Evolutionary conservation across 805 yeast genomes (phyloP), one percentile per base, ranked within the genome.

Genomic region (Metschnikowia lachancei): DNA sequence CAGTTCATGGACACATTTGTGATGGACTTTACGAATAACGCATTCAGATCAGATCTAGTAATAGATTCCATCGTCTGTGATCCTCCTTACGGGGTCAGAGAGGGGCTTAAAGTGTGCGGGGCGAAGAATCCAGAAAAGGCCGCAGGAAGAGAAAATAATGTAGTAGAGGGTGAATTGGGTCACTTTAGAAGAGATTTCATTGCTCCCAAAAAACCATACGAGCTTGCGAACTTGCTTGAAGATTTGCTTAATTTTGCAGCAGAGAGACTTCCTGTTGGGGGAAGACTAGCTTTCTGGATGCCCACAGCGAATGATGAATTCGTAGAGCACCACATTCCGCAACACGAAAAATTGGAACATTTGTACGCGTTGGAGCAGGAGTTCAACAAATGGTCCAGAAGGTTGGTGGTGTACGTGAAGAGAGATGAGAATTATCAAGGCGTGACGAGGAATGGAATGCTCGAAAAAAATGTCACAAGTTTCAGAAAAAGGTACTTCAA

Each of bases 61-160:
- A 74, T 94, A 12, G 97, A 94, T 61, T 75, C 87, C 1, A 92
- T 94, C 4, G 79, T 92, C 1, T 90, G 97, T 61, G 99, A 94
- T 66, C 99, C 99, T 2, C 99, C 99, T 0, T 94, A 94, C 64
- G 99, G 99, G 11, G 95, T 94, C 2, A 75, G 99, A 56, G 99
- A 94, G 64, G 96, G 98, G 3, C 77, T 94, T 44, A 90, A 89
- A 62, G 96, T 90, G 0, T 80, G 95, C 45, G 99, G 99, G 4
- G 86, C 95, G 4, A 81, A 77, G 52, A 66, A 77, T 50, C 78
- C 83, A 41, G 83, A 83, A 2, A 80, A 77, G 57, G 85, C 85
- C 36, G 77, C 69, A 9, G 95, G 92, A 0, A 80, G 87, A 56
- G 95, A 88, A 59, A 67, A 78, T 36, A 70, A 85, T 3, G 74